Conservation (phyloP, 495 filamentous ascomycete species). For the Daldinia childiae region DNA sequence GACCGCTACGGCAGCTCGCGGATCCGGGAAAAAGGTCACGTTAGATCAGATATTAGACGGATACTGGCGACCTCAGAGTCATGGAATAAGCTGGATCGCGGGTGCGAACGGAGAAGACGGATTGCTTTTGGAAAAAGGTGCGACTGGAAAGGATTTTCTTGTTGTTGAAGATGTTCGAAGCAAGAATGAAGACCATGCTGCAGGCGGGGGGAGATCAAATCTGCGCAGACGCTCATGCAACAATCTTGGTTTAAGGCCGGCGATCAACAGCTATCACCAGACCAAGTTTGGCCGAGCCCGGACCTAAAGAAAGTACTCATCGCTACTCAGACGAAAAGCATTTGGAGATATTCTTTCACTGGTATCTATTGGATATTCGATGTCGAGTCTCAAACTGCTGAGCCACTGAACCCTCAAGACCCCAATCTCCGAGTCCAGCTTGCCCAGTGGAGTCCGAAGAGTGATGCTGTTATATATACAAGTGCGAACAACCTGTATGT, state of each 20-base stretch:
- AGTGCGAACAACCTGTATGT: slow-evolving; percentile 88
- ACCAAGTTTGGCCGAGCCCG: slow-evolving; percentile 76
- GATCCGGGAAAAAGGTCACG: slow-evolving; percentile 79
- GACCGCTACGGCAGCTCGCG: slow-evolving; percentile 67
- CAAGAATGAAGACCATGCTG: slow-evolving; percentile 45
- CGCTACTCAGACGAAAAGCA: slow-evolving; percentile 71
- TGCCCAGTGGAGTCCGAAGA: slow-evolving; percentile 88
- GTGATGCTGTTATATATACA: slow-evolving; percentile 86
- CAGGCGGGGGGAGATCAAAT: slow-evolving; percentile 46
- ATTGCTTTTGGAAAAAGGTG: slow-evolving; percentile 74
- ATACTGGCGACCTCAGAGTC: slow-evolving; percentile 71
- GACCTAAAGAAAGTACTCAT: slow-evolving; percentile 87
- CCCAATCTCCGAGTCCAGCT: slow-evolving; percentile 78
- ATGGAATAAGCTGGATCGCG: slow-evolving; percentile 87
- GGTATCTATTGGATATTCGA: slow-evolving; percentile 94
- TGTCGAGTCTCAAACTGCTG: slow-evolving; percentile 78
- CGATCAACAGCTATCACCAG: slow-evolving; percentile 60
- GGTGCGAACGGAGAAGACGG: slow-evolving; percentile 88
- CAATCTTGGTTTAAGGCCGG: slow-evolving; percentile 66
- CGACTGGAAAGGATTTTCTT: slow-evolving; percentile 70
- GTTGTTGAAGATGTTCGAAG: slow-evolving; percentile 86
- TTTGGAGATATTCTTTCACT: slow-evolving; percentile 90
- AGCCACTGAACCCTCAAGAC: slow-evolving; percentile 78
- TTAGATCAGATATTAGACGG: slow-evolving; percentile 81
- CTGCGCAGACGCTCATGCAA: slow-evolving; percentile 76